Conservation (phyloP, 441 rosid genomes). For the Eruca vesicaria region DNA sequence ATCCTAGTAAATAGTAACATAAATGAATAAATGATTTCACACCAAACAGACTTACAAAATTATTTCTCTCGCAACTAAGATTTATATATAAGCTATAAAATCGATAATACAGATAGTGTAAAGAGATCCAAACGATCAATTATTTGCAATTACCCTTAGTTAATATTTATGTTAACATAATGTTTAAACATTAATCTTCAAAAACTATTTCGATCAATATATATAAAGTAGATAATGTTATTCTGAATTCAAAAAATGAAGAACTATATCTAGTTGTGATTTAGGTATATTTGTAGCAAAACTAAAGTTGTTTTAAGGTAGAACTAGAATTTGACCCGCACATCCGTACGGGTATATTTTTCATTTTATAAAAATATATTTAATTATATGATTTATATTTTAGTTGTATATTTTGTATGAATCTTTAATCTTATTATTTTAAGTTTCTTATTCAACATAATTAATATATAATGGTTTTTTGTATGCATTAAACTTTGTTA, state of each 20-base stretch:
- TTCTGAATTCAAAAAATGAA: not conserved
- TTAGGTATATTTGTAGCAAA: not conserved
- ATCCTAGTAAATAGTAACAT: constrained; percentile 2
- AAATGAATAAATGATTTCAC: not conserved
- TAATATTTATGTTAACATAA: not conserved
- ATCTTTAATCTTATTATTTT: too few species aligned
- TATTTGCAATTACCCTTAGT: not conserved
- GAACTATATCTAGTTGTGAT: not conserved
- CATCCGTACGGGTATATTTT: too few species aligned
- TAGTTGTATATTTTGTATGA: too few species aligned
- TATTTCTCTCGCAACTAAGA: not conserved
- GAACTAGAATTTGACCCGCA: too few species aligned
- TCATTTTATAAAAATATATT: too few species aligned
- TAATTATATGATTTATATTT: too few species aligned
- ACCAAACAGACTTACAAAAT: not conserved
- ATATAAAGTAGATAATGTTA: not conserved
- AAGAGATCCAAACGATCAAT: not conserved
- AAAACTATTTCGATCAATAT: not conserved
- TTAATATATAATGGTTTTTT: too few species aligned
- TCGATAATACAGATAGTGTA: not conserved
- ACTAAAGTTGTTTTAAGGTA: too few species aligned
- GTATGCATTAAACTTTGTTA: too few species aligned
- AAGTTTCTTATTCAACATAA: too few species aligned
- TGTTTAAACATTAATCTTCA: not conserved
- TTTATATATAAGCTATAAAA: not conserved